A percentile compares a stretch with the other conserved stretches of the same genome.
Conservation (phyloP, 164 flowering plant species). For the Sedum album region DNA sequence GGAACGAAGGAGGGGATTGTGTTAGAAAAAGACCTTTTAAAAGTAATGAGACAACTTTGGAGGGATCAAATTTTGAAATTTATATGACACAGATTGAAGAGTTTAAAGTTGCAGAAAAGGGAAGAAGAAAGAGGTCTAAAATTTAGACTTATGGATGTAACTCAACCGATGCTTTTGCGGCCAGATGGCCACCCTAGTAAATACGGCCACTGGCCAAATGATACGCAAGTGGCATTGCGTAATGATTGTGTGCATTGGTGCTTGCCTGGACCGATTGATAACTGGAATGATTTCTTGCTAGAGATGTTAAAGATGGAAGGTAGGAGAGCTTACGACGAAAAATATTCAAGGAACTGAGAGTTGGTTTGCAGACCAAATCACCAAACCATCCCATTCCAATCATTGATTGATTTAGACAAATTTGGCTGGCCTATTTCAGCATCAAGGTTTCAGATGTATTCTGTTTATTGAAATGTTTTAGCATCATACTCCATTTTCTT, state of each 20-base stretch:
- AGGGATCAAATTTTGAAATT: slow-evolving; percentile 28
- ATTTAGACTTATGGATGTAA: slow-evolving; percentile 18
- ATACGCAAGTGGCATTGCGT: slow-evolving; percentile 17
- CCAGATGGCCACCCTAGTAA: slow-evolving; percentile 36
- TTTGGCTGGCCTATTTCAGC: background rate
- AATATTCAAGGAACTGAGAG: background rate
- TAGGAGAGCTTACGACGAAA: background rate
- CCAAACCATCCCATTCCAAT: no score
- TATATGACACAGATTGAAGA: slow-evolving; percentile 46
- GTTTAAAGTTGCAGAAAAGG: slow-evolving; percentile 27
- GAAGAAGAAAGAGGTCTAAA: slow-evolving; percentile 10
- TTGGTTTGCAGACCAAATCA: background rate
- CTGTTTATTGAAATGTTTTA: background rate
- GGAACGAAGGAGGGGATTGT: slow-evolving; percentile 57
- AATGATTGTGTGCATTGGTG: slow-evolving; percentile 49
- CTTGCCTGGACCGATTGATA: slow-evolving; percentile 39
- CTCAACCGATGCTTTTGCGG: slow-evolving; percentile 18
- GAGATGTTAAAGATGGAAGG: slow-evolving; percentile 21
- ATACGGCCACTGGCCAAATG: slow-evolving; percentile 19
- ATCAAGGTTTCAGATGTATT: no score
- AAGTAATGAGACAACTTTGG: slow-evolving; percentile 31
- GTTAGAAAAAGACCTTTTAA: slow-evolving; percentile 28
- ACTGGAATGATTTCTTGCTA: slow-evolving; percentile 28
- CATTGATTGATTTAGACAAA: no score
- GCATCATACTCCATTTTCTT: background rate